A percentile compares a stretch with the other conserved stretches of the same genome.
These are phyloP conservation scores for Trichomonascaceae sp. DNA, from an alignment of 1,139 yeast species.

Conservation along the genomic window DNA sequence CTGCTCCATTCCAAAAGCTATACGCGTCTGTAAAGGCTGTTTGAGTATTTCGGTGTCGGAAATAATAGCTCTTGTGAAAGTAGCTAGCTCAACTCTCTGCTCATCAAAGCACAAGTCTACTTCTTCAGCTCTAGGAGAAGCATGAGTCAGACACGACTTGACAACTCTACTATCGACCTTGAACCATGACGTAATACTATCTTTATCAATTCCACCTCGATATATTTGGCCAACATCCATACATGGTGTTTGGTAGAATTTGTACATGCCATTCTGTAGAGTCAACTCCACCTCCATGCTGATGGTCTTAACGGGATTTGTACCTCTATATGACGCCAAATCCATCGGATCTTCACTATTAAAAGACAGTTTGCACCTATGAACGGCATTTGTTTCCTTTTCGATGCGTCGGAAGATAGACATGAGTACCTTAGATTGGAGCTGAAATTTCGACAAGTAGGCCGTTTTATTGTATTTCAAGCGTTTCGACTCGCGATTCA, in stretches of 20 bases:
- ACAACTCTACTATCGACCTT: conserved; percentile 23
- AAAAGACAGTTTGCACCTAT: conserved; percentile 13
- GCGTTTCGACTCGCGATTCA: not conserved
- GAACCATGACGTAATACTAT: conserved; percentile 19
- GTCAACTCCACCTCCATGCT: conserved; percentile 17
- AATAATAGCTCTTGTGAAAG: conserved; percentile 25
- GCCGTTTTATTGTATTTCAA: conserved; percentile 3
- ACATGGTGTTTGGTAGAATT: conserved; percentile 25
- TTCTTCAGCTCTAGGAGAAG: conserved; percentile 29
- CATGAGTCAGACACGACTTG: conserved; percentile 26
- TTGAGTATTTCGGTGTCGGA: conserved; percentile 25
- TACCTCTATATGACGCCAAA: conserved; percentile 4
- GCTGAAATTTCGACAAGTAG: conserved; percentile 16
- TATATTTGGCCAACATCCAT: conserved; percentile 22
- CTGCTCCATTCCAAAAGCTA: conserved; percentile 20
- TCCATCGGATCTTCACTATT: conserved; percentile 1
- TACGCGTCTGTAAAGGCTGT: conserved; percentile 28
- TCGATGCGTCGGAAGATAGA: conserved; percentile 21
- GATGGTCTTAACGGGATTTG: conserved; percentile 9
- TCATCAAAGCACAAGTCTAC: conserved; percentile 22
- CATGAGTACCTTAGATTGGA: conserved; percentile 18
- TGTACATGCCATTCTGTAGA: conserved; percentile 21
- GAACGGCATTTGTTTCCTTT: conserved; percentile 15
- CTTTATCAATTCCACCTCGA: conserved; percentile 20
- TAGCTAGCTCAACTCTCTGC: conserved; percentile 20